Base-by-base conservation (phyloP, 2,329 filamentous ascomycete species). In the Fusarium buharicum region DNA sequence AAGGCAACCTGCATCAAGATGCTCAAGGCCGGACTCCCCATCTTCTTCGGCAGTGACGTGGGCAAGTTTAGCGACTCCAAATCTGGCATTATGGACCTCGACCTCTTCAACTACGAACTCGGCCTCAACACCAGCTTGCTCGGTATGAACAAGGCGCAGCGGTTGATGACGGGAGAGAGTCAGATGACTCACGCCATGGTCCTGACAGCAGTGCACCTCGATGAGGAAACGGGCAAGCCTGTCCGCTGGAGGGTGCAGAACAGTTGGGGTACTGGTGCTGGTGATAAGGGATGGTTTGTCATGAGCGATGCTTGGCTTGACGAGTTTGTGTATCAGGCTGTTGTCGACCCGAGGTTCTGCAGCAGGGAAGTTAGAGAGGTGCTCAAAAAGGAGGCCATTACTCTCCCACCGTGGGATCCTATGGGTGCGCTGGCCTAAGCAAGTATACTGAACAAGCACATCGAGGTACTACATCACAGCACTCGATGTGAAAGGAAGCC, bases 141-240 rank as follows among this genome's bases (percentile, higher is more conserved):
- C 9, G 86, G 85, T 16, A 83, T 96, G 84, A 86, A 80, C 70
- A 96, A 96, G 77, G 89, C 90, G 1, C 84, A 92, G 69, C 81
- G 92, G 4, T 78, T 97, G 40, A 80, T 84, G 68, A 89, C 88
- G 0, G 87, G 90, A 11, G 92, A 96, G 77, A 89, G 85, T 50
- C 83, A 86, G 46, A 96, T 97, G 92, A 96, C 92, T 1, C 93
- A 96, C 70, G 93, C 93, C 5, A 96, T 96, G 93, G 91, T 96
- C 0, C 77, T 97, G 60, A 96, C 92, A 3, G 93, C 86, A 1
- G 93, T 96, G 40, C 92, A 97, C 72, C 74, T 96, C 3, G 88
- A 90, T 57, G 79, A 83, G 24, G 77, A 85, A 56, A 77, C 74
- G 1, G 87, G 86, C 1, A 84, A 86, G 75, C 82, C 86, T 3